Evolutionary conservation across 495 filamentous ascomycete species (phyloP).

Genomic region (Penicillium egyptiacum): DNA sequence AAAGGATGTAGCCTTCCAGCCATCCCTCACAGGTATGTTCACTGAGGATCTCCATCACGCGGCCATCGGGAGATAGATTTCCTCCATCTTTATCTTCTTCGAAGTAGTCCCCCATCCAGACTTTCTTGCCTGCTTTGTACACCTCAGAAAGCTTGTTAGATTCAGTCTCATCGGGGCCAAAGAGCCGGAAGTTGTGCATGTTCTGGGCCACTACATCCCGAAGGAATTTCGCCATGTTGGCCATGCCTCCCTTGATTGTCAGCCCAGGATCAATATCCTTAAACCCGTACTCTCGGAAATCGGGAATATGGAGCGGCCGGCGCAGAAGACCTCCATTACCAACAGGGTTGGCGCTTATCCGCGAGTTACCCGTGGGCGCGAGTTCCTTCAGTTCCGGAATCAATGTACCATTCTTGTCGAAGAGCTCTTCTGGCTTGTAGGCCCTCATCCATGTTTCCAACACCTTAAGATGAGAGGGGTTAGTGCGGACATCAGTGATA

Average conservation of each 20-base stretch:
- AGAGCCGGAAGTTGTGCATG: conserved; percentile 63
- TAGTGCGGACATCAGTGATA: conserved; percentile 60
- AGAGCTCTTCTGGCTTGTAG: conserved; percentile 66
- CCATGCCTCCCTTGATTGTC: conserved; percentile 57
- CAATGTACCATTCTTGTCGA: conserved; percentile 57
- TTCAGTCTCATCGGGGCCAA: conserved; percentile 75
- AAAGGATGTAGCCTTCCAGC: conserved; percentile 73
- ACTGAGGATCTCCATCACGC: conserved; percentile 76
- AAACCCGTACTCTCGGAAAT: conserved; percentile 63
- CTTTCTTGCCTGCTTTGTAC: conserved; percentile 70
- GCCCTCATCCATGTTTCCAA: conserved; percentile 70
- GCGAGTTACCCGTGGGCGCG: conserved; percentile 57
- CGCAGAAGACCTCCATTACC: conserved; percentile 65
- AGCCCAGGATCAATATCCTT: conserved; percentile 53
- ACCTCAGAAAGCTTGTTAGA: conserved; percentile 70
- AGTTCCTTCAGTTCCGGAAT: conserved; percentile 58
- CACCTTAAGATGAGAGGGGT: conserved; percentile 58
- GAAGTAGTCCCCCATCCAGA: conserved; percentile 74
- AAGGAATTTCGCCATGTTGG: conserved; percentile 62
- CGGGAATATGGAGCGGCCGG: conserved; percentile 61
- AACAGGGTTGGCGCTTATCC: conserved; percentile 73
- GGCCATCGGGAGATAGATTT: conserved; percentile 60
- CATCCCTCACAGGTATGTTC: conserved; percentile 77
- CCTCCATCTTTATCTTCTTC: conserved; percentile 68
- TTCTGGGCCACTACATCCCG: conserved; percentile 62